These are phyloP conservation scores for Elongisporangium prolatum DNA, from an alignment of 352 stramenopile species.

Conservation along the genomic window DNA sequence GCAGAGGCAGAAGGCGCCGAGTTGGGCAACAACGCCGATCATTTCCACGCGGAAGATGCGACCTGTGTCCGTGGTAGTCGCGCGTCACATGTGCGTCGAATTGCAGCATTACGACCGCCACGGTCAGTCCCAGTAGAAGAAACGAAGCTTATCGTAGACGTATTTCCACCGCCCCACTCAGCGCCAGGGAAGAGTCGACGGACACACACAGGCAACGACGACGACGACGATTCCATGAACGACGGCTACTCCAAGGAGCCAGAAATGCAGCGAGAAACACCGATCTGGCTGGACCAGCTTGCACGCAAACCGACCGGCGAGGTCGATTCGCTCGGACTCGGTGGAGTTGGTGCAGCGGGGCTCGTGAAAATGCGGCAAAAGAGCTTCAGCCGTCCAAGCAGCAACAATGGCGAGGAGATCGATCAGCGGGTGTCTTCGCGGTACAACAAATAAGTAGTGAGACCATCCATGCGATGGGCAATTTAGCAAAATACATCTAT, in stretches of 20 bases:
- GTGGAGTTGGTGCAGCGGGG: constrained; percentile 48
- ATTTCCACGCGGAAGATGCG: constrained; percentile 44
- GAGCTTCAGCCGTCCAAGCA: constrained; percentile 35
- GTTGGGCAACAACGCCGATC: constrained; percentile 42
- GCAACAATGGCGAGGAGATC: constrained; percentile 35
- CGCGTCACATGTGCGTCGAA: constrained; percentile 63
- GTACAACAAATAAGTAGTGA: no score
- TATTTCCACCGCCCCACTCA: constrained; percentile 67
- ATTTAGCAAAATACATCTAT: no score
- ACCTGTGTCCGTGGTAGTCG: constrained; percentile 67
- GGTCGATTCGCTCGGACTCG: constrained; percentile 18
- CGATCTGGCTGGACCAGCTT: constrained; percentile 55
- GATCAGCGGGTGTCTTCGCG: constrained; percentile 7
- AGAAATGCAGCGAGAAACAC: constrained; percentile 28
- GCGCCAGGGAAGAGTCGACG: constrained; percentile 54
- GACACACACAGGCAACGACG: constrained; percentile 13
- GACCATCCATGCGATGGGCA: no score
- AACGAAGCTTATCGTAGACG: constrained; percentile 45
- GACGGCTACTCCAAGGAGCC: constrained; percentile 18
- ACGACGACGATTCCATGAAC: constrained; percentile 29
- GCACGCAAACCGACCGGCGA: not conserved
- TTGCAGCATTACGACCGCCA: constrained; percentile 60
- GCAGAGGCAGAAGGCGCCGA: constrained; percentile 24
- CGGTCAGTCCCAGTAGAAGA: constrained; percentile 67
- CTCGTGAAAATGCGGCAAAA: constrained; percentile 70